Percentiles rank a stretch among this genome's conserved stretches.
phyloP scores from a whole-genome alignment of 306 rosid species.

The Datisca glomerata region DNA sequence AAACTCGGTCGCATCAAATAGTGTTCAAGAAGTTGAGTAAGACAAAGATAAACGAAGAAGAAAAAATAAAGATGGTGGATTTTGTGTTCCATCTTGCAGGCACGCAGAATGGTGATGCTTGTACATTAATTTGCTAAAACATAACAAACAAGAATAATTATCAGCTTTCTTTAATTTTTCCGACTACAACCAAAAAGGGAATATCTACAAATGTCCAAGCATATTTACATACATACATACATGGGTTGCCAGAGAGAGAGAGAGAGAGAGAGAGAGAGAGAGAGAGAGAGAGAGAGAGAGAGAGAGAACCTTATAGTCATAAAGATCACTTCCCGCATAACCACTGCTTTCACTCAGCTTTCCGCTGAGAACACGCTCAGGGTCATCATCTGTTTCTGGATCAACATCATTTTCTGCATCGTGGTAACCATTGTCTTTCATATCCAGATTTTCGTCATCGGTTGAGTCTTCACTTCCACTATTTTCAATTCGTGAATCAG shows the following conservation, averaged over 20 bases:
- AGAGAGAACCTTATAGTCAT: constrained; percentile 76
- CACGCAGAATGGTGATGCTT: no score
- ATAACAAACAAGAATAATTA: no score
- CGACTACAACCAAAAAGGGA: not conserved
- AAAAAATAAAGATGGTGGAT: no score
- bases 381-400: constrained; percentile 87
- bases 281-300: constrained; percentile 13
- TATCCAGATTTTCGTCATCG: constrained; percentile 63
- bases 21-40: no score
- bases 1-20: no score
- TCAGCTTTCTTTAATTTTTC: no score
- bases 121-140: no score
- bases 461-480: constrained; percentile 87
- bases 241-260: no score
- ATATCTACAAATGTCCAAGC: not conserved
- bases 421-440: constrained; percentile 89
- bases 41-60: no score
- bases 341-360: constrained; percentile 97
- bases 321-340: constrained; percentile 94
- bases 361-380: constrained; percentile 81
- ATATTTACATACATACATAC: not conserved
- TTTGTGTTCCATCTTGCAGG: no score
- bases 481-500: constrained; percentile 84
- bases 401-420: constrained; percentile 92
- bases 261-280: no score